These are phyloP conservation scores for Penicillium expansum DNA, from an alignment of 2,329 filamentous ascomycete species.

Conservation along the genomic window DNA sequence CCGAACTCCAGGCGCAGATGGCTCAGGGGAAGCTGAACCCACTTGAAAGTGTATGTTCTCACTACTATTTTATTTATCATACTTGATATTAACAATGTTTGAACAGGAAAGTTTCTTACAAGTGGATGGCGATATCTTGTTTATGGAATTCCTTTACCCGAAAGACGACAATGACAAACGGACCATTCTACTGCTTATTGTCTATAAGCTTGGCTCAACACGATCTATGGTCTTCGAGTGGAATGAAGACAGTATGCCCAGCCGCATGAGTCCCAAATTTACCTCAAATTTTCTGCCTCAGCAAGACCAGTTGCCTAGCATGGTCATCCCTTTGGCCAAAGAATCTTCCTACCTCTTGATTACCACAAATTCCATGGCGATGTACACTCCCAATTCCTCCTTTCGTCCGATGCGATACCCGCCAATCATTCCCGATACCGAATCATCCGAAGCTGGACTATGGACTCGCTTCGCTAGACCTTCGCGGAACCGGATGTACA, in stretches of 20 bases:
- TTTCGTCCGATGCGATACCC: slow-evolving; percentile 32
- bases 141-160: slow-evolving; percentile 82
- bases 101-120: slow-evolving; percentile 48
- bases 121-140: slow-evolving; percentile 72
- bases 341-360: slow-evolving; percentile 69
- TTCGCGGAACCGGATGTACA: slow-evolving; percentile 62
- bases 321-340: slow-evolving; percentile 70
- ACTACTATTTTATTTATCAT: background rate
- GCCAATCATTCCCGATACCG: slow-evolving; percentile 26
- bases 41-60: slow-evolving; percentile 53
- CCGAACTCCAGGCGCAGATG: slow-evolving; percentile 53
- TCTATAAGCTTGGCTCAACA: slow-evolving; percentile 46
- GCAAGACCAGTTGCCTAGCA: slow-evolving; percentile 57
- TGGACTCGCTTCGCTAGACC: slow-evolving; percentile 87
- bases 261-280: slow-evolving; percentile 48
- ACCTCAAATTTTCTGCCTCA: slow-evolving; percentile 15
- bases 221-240: slow-evolving; percentile 53
- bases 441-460: slow-evolving; percentile 48
- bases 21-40: slow-evolving; percentile 53
- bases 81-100: background rate
- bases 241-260: slow-evolving; percentile 50
- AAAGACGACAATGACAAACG: slow-evolving; percentile 63
- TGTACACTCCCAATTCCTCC: slow-evolving; percentile 45
- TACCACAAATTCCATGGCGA: slow-evolving; percentile 56
- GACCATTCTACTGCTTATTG: slow-evolving; percentile 71